Conservation (phyloP, 306 rosid genomes). For the Begonia masoniana region DNA sequence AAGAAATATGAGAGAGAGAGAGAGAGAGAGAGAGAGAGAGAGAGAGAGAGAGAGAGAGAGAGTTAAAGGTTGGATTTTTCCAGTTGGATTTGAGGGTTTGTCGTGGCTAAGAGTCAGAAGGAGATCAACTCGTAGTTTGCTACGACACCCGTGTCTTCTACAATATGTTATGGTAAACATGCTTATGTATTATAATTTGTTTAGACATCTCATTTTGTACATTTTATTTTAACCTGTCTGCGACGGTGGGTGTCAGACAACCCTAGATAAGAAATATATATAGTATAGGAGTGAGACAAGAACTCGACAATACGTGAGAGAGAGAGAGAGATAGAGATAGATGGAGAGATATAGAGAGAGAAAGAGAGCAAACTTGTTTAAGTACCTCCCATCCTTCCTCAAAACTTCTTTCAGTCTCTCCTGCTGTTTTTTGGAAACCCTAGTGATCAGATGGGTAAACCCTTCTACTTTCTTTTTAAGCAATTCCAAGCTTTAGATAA, state of each 20-base stretch:
- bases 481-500: slow-evolving; percentile 20
- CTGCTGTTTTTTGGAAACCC: slow-evolving; percentile 10
- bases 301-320: too few relatives aligned
- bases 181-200: slow-evolving; percentile 8
- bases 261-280: too few relatives aligned
- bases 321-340: slow-evolving; percentile 3
- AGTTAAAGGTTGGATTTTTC: slow-evolving; percentile 30
- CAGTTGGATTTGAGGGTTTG: slow-evolving; percentile 69
- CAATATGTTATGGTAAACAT: slow-evolving; percentile 20
- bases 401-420: too few relatives aligned
- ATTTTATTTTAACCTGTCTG: too few relatives aligned
- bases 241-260: too few relatives aligned
- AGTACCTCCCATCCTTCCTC: too few relatives aligned
- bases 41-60: too few relatives aligned
- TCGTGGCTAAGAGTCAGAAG: slow-evolving; percentile 37
- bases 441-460: slow-evolving; percentile 12
- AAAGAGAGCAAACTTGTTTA: too few relatives aligned
- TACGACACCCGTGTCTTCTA: slow-evolving; percentile 53
- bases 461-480: slow-evolving; percentile 8
- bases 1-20: slow-evolving; percentile 40
- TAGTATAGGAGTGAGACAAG: too few relatives aligned
- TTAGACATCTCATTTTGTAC: not conserved
- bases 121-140: slow-evolving; percentile 15
- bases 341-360: not conserved
- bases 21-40: too few relatives aligned